Base-by-base conservation (phyloP, 1,139 yeast species). In the Nakaseomyces uthaithaninus region DNA sequence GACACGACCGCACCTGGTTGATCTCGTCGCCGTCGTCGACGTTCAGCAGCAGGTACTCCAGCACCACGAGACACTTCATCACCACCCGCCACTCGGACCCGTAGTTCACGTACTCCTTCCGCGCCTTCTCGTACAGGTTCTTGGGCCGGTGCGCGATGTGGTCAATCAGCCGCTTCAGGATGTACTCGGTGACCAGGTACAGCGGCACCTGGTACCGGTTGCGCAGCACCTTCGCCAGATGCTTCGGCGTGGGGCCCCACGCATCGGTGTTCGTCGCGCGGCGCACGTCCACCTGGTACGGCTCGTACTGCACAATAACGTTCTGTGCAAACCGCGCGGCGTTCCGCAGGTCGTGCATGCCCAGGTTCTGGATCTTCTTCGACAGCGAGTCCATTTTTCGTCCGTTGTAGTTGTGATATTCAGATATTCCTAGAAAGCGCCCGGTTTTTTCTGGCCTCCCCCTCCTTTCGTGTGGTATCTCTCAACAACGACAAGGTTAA, bases 191-290 rank as follows among this genome's bases (percentile, higher is more conserved):
- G 48, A 58, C 50, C 41, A 60, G 33, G 40, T 56, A 60, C 43
- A 60, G 41, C 3, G 64, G 61, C 3, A 59, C 60, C 42, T 57
- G 60, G 36, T 50, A 52, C 41, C 60, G 49, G 42, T 60, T 54
- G 35, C 62, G 48, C 37, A 52, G 20, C n/a, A 64, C 61, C 38
- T 64, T 64, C 23, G 55, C 54, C 44, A 66, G 48, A 45, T 68
- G 69, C 36, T 60, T 57, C 8, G 65, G 57, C 0, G 71, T 64
- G 7, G 73, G 73, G 3, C 73, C 73, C 73, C 73, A 68, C 3
- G 66, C 49, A 46, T 68, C 73, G 4, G 71, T 68, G 39, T 67
- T 68, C 11, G 72, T 68, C 5, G 71, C 67, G 41, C 65, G 63
- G 41, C 73, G 53, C 4, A 68, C 57, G 37, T 61, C 59, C 12